A percentile compares a stretch with the other conserved stretches of the same genome.
Conservation (phyloP, 345 rosid genomes). For the Ceriops tagal region DNA sequence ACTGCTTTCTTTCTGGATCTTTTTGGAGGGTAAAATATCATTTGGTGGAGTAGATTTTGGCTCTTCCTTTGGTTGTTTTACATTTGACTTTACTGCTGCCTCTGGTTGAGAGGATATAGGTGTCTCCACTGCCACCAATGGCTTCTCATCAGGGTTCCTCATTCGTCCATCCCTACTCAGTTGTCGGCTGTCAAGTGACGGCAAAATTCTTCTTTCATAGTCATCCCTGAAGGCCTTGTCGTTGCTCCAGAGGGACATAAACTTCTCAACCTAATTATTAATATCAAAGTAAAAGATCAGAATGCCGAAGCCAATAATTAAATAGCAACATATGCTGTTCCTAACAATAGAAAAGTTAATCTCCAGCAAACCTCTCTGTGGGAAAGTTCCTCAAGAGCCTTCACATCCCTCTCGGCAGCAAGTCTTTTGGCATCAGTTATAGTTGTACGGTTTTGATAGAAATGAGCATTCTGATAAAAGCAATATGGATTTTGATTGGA, state of each 20-base stretch:
- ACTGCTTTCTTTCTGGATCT: constrained; percentile 41
- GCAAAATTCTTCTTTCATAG: constrained; percentile 63
- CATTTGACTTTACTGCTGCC: constrained; percentile 42
- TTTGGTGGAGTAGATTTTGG: constrained; percentile 41
- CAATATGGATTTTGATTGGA: background rate
- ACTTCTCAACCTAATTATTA: constrained; percentile 61
- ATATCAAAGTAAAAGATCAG: constrained; percentile 18
- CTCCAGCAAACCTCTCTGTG: constrained; percentile 44
- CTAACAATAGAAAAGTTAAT: constrained; percentile 5
- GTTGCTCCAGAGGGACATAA: constrained; percentile 65
- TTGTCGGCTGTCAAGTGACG: constrained; percentile 58
- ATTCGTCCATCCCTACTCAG: constrained; percentile 69
- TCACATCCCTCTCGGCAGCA: constrained; percentile 54
- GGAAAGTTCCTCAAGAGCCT: constrained; percentile 52
- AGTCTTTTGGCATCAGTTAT: constrained; percentile 56
- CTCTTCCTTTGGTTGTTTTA: constrained; percentile 61
- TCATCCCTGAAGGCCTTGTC: constrained; percentile 77
- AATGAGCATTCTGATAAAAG: constrained; percentile 48
- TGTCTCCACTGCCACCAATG: constrained; percentile 42
- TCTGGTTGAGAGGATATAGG: constrained; percentile 32
- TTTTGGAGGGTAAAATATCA: constrained; percentile 34
- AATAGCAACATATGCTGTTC: background rate
- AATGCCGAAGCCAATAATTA: constrained; percentile 6
- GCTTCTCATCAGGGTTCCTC: constrained; percentile 59
- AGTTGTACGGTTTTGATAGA: constrained; percentile 42